A percentile compares a stretch with the other conserved stretches of the same genome.
Conservation (phyloP, 164 flowering plant species). For the Euptelea pleiosperma region DNA sequence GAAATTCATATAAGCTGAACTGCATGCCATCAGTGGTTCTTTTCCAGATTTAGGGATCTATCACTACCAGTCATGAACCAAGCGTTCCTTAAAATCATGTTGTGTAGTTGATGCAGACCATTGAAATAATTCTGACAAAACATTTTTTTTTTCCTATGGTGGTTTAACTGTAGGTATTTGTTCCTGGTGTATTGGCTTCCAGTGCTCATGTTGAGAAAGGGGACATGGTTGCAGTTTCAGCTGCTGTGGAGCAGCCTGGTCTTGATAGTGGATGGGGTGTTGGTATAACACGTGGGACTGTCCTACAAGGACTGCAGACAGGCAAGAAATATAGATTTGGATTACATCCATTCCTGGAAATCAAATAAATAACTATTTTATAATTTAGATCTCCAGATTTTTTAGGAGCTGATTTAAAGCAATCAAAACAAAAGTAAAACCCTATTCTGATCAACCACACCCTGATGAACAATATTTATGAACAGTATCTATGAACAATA, state of each 20-base stretch:
- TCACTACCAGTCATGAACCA: too few relatives aligned
- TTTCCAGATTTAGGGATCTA: too few relatives aligned
- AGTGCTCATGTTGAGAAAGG: conserved; percentile 96
- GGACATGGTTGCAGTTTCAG: conserved; percentile 87
- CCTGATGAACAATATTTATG: too few relatives aligned
- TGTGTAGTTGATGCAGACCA: neutral
- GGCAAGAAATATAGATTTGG: conserved; percentile 37
- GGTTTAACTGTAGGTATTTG: conserved; percentile 56
- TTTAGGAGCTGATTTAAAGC: neutral
- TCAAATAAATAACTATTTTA: neutral
- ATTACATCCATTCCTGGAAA: neutral
- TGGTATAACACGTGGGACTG: conserved; percentile 89
- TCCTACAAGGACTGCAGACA: conserved; percentile 63
- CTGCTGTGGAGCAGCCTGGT: conserved; percentile 77
- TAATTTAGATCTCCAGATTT: neutral
- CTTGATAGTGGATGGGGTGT: conserved; percentile 68
- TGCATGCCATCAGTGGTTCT: too few relatives aligned
- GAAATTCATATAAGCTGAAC: too few relatives aligned
- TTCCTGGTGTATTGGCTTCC: conserved; percentile 97
- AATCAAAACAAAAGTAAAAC: too few relatives aligned
- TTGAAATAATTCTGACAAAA: conserved; percentile 4
- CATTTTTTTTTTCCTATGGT: conserved; percentile 7
- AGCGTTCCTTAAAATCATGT: neutral
- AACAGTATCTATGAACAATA: too few relatives aligned
- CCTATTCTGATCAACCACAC: too few relatives aligned